Base-by-base conservation (phyloP, 1,139 yeast species). In the Meyerozyma smithsonii region DNA sequence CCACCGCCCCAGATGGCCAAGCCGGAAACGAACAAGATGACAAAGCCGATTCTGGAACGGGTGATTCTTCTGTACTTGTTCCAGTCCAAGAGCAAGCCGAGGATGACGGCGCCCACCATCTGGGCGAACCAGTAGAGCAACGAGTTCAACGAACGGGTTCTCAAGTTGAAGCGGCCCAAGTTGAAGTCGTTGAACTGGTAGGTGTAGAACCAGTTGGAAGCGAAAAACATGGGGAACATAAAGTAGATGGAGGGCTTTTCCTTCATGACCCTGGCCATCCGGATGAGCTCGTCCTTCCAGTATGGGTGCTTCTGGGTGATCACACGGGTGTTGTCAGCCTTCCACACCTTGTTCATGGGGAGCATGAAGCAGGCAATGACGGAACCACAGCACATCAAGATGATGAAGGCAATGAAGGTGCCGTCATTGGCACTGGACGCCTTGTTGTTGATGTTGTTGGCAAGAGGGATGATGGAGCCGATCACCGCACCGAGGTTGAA, bases 1-100 rank as follows among this genome's bases (percentile, higher is more conserved):
- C 84, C 84, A 47, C 83, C 81, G 42, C 84, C 83, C 81, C 83
- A 79, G 46, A 79, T 67, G 34, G 64, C 78, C 60, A 73, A 55
- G 16, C 77, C 68, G 15, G 61, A 36, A 20, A 70, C 49, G 43
- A 72, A 67, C 20, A 77, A 51, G 26, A 74, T 42, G 5, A 39
- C 58, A 66, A 70, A 78, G 28, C 76, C 81, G 39, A 68, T 59
- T 37, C 61, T 58, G 32, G 80, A 80, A 49, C 84, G 60, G 14
- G 55, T 53, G 17, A 65, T 58, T 55, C 84, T 66, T 36, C 60
- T 56, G 46, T 66, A 64, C 15, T 52, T 46, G 44, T 59, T 59
- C 57, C 64, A 58, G 55, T 79, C 84, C 47, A 79, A 62, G 16
- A 74, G 37, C 36, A 53, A 35, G 34, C 84, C 84, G 49, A 77